Evolutionary conservation across 2,329 filamentous ascomycete species (phyloP).

Genomic region (Sporothrix inflata): DNA sequence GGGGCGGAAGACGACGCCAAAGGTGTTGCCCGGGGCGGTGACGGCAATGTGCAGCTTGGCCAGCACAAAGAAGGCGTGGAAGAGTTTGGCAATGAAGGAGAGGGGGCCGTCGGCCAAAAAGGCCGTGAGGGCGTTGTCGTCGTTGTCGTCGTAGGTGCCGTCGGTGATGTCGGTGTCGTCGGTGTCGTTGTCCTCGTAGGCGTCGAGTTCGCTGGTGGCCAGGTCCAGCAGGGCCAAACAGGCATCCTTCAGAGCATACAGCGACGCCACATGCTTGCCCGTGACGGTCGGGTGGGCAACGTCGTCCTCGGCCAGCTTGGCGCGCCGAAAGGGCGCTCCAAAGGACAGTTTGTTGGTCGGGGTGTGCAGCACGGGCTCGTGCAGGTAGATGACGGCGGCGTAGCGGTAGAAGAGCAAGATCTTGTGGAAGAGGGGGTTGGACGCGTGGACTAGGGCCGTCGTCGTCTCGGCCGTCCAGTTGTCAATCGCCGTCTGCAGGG

Average conservation of each 20-base stretch:
- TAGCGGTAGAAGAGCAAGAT: conserved; percentile 19
- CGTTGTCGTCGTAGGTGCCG: neutral
- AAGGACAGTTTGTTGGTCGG: conserved; percentile 23
- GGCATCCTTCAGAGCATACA: conserved; percentile 16
- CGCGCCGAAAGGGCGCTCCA: conserved; percentile 12
- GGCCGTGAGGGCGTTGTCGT: neutral
- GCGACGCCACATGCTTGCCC: conserved; percentile 6
- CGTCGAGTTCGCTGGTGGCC: neutral
- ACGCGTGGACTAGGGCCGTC: neutral
- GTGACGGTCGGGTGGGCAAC: conserved; percentile 13
- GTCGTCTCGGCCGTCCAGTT: conserved; percentile 22
- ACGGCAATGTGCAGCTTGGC: conserved; percentile 25
- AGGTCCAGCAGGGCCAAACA: conserved; percentile 7
- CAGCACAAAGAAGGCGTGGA: conserved; percentile 19
- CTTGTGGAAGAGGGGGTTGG: neutral
- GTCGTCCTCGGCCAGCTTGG: conserved; percentile 14
- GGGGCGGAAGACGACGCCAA: conserved; percentile 15
- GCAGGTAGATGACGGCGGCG: conserved; percentile 18
- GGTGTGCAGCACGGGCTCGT: conserved; percentile 21
- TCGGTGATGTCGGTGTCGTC: neutral
- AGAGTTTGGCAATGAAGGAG: conserved; percentile 2
- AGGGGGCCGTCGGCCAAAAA: conserved; percentile 15
- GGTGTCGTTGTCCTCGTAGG: neutral
- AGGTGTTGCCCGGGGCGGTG: conserved; percentile 19
- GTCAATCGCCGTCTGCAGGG: conserved; percentile 12